Conservation (phyloP, 2,329 filamentous ascomycete genomes). For the Colletotrichum cordylinicola region DNA sequence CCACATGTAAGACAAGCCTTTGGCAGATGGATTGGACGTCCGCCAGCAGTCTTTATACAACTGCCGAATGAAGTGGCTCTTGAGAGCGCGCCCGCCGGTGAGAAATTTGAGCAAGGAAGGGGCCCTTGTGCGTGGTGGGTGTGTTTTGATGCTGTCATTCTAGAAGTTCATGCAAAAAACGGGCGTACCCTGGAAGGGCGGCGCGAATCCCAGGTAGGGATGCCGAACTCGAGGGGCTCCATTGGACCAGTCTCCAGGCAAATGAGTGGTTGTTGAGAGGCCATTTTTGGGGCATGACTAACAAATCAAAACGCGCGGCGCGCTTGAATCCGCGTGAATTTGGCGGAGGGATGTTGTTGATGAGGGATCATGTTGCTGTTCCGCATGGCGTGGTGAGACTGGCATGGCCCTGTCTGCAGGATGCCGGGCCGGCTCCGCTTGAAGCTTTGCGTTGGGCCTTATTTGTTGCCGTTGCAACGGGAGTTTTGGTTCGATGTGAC, state of each 20-base stretch:
- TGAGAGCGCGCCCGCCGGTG: background rate
- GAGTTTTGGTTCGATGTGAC: background rate
- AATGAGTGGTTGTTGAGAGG: background rate
- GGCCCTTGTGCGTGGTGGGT: background rate
- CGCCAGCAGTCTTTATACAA: constrained; percentile 4
- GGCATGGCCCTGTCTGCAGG: background rate
- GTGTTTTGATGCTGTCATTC: constrained; percentile 22
- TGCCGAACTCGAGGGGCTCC: background rate
- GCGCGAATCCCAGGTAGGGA: constrained; percentile 9
- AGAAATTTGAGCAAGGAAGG: constrained; percentile 13
- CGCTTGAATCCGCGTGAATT: constrained; percentile 12
- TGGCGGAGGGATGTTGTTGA: constrained; percentile 11
- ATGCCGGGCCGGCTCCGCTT: background rate
- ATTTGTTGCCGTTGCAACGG: background rate
- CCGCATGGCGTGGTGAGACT: background rate
- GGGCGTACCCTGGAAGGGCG: constrained; percentile 9
- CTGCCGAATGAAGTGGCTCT: background rate
- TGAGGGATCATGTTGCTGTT: background rate
- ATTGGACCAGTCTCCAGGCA: background rate
- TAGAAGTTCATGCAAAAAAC: constrained; percentile 25
- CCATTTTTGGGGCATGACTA: background rate
- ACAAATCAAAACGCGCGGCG: constrained; percentile 18
- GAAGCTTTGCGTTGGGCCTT: background rate
- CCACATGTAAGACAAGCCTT: background rate
- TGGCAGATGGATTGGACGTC: background rate